Base-by-base conservation (phyloP, 495 filamentous ascomycete genomes). In the Talaromyces stipitatus region DNA sequence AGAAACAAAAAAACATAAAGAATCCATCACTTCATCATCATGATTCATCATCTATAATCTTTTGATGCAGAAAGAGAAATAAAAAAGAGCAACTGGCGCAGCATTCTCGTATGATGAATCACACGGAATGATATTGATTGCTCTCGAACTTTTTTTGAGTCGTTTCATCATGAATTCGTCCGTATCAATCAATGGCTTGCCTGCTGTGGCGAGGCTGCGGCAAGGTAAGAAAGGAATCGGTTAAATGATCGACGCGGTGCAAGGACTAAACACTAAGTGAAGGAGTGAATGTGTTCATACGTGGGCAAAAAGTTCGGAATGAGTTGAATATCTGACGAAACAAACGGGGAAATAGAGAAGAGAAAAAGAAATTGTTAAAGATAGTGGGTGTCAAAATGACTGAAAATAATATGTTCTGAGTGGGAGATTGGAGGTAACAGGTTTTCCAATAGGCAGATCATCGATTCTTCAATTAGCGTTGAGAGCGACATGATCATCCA, bases 341-440 rank as follows among this genome's bases (percentile, higher is more conserved):
- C 1, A 38, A 43, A 22, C 26, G 18, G 2, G 18, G 7, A 53
- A 12, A 38, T 20, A 26, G 27, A 23, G 36, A 38, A 57, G 61
- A 58, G 60, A 63, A 62, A 58, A 24, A 58, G 62, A 59, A 50
- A 56, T 62, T 58, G 58, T 66, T 45, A 46, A 20, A 53, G 16
- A 56, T 46, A 51, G 59, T 60, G 50, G 26, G 47, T 20, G 18
- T 58, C 36, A 9, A 30, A 1, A 22, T 50, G 43, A 36, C 33
- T 48, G 20, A 12, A 48, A 12, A 33, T 33, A 7, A 20, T 26
- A 5, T 47, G 45, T 22, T 7, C 9, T 47, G 45, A 26, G 45
- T 24, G 45, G 23, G 18, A 48, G 45, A 4, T 20, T 41, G 1
- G 18, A 41, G n/a, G 16, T n/a, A n/a, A 18, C 12, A 16, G 9